These are phyloP conservation scores for Salix brachista DNA, from an alignment of 345 rosid species.

Conservation along the genomic window DNA sequence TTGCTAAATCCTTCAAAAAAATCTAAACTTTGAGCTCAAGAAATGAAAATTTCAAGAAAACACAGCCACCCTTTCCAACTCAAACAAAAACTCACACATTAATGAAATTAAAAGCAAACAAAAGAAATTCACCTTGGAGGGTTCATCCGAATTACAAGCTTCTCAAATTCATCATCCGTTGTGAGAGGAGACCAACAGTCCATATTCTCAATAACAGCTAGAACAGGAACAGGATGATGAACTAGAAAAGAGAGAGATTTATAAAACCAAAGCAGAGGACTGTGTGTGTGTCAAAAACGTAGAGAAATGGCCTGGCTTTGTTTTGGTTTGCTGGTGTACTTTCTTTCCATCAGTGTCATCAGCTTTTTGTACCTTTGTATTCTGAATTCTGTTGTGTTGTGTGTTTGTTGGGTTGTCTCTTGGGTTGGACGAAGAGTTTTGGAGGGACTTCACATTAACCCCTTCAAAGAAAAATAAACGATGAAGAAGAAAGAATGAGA, in stretches of 20 bases:
- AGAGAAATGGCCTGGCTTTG: constrained; percentile 6
- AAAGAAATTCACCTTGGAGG: constrained; percentile 55
- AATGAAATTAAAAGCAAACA: neutral
- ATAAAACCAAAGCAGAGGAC: neutral
- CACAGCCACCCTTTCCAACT: constrained; percentile 13
- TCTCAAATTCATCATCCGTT: constrained; percentile 63
- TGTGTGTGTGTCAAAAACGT: neutral
- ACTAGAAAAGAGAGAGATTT: neutral
- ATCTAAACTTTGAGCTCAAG: constrained; percentile 5
- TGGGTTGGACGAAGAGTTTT: constrained; percentile 45
- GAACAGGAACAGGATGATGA: neutral
- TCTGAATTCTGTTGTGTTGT: constrained; percentile 20
- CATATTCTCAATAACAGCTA: constrained; percentile 29
- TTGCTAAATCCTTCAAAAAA: constrained; percentile 15
- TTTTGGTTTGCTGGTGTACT: neutral
- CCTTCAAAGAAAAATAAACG: neutral
- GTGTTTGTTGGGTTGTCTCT: constrained; percentile 32
- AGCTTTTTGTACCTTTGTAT: constrained; percentile 5
- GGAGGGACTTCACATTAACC: constrained; percentile 24
- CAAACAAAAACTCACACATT: constrained; percentile 1
- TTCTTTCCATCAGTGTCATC: neutral
- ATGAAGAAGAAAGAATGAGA: neutral
- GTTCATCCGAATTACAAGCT: constrained; percentile 71
- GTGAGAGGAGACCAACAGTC: constrained; percentile 55
- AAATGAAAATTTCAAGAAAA: constrained; percentile 11